Evolutionary conservation across 306 rosid genomes (phyloP).

Genomic region (Albizia julibrissin): DNA sequence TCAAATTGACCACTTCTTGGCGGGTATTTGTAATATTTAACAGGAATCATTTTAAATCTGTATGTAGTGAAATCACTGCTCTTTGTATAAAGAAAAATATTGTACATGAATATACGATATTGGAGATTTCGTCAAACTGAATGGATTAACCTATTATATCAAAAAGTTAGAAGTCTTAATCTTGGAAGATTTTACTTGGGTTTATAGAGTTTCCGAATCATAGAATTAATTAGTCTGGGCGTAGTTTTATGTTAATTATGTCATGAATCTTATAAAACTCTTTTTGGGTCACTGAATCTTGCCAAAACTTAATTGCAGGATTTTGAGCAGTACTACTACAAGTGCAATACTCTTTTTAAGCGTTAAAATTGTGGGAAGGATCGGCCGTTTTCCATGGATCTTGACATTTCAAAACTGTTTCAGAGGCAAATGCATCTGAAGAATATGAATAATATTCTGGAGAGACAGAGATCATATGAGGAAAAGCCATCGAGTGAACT

Average conservation of each 20-base stretch:
- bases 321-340: slow-evolving; percentile 29
- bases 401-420: slow-evolving; percentile 56
- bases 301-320: slow-evolving; percentile 42
- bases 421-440: slow-evolving; percentile 57
- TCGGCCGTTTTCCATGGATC: slow-evolving; percentile 39
- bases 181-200: background rate
- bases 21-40: background rate
- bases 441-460: slow-evolving; percentile 55
- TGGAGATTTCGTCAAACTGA: background rate
- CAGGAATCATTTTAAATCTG: background rate
- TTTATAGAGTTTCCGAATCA: background rate
- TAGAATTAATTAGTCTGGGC: background rate
- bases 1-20: too few relatives aligned
- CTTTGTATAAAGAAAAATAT: background rate
- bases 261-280: background rate
- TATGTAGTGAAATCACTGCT: background rate
- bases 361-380: slow-evolving; percentile 33
- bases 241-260: slow-evolving; percentile 11
- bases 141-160: background rate
- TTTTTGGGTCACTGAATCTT: background rate
- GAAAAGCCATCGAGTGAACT: slow-evolving; percentile 67
- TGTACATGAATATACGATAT: background rate
- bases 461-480: slow-evolving; percentile 74
- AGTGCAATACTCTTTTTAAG: slow-evolving; percentile 7
- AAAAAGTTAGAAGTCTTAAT: background rate